Conservation (phyloP, 768 basidiomycete genomes). For the Lentinus tigrinus region DNA sequence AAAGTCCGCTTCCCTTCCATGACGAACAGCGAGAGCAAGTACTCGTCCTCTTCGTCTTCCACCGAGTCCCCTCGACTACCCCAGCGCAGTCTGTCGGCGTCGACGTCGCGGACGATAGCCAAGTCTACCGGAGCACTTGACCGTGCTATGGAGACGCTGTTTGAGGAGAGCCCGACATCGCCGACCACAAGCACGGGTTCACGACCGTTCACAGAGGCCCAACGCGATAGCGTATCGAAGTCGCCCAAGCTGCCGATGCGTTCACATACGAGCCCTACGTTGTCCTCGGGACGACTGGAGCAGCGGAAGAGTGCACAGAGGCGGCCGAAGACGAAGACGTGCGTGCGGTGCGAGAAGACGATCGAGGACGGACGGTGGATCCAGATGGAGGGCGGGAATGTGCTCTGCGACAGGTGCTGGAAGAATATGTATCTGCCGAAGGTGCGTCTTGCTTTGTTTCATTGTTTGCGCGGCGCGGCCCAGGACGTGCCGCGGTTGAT, state of each 20-base stretch:
- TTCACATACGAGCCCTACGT: conserved; percentile 49
- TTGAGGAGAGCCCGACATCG: conserved; percentile 39
- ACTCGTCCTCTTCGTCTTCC: conserved; percentile 19
- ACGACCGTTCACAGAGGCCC: conserved; percentile 28
- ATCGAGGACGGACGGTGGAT: conserved; percentile 87
- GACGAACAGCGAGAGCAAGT: conserved; percentile 21
- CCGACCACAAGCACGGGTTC: conserved; percentile 36
- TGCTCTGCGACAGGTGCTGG: conserved; percentile 91
- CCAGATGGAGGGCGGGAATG: conserved; percentile 66
- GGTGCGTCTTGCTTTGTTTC: conserved; percentile 41
- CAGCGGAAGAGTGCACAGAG: conserved; percentile 25
- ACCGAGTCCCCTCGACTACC: conserved; percentile 17
- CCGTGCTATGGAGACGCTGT: conserved; percentile 50
- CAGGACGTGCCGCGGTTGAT: not conserved
- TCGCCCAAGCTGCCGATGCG: conserved; percentile 56
- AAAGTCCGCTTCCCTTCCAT: conserved; percentile 39
- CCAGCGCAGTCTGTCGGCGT: conserved; percentile 29
- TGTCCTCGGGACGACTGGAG: conserved; percentile 27
- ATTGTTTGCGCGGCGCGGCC: conserved; percentile 1
- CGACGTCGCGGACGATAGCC: conserved; percentile 27
- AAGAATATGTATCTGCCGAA: conserved; percentile 96
- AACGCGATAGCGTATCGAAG: conserved; percentile 44
- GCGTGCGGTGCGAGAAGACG: conserved; percentile 63
- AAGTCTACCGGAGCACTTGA: conserved; percentile 42
- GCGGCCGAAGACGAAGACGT: conserved; percentile 34